These are phyloP conservation scores for Bauhinia variegata DNA, from an alignment of 306 rosid genomes.

Conservation along the genomic window DNA sequence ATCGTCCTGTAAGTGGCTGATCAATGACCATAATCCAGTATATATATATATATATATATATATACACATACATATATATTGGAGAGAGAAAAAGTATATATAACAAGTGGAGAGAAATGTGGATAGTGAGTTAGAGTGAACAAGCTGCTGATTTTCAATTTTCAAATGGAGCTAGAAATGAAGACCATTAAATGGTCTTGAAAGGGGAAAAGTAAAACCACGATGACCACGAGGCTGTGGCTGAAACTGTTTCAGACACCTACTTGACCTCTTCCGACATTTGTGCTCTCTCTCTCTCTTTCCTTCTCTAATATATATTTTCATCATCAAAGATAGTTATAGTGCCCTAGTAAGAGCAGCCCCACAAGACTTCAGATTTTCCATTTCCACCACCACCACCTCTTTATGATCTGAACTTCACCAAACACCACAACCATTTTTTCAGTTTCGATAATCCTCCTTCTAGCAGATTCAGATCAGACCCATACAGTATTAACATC, in stretches of 20 bases:
- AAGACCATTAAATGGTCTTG: conserved; percentile 34
- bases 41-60: no score
- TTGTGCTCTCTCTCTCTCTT: conserved; percentile 45
- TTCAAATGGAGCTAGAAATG: conserved; percentile 32
- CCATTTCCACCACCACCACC: conserved; percentile 4
- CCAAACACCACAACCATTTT: conserved; percentile 39
- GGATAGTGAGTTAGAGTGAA: conserved; percentile 26
- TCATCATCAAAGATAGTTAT: conserved; percentile 18
- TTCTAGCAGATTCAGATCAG: conserved; percentile 23
- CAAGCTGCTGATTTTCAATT: background rate
- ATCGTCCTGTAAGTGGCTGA: no score
- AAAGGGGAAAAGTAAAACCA: conserved; percentile 34
- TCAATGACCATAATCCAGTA: no score
- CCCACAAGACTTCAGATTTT: conserved; percentile 31
- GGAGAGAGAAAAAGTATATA: no score
- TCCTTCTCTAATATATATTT: background rate
- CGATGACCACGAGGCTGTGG: conserved; percentile 38
- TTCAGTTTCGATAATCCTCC: conserved; percentile 25
- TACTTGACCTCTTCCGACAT: conserved; percentile 54
- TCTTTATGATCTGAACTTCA: conserved; percentile 27
- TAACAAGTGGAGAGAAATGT: no score
- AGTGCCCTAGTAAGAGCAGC: conserved; percentile 32
- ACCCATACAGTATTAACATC: background rate
- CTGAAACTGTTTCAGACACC: conserved; percentile 51
- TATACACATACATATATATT: no score